Percentiles rank a stretch among this genome's conserved stretches.
Conservation (phyloP, 257 asterid species). For the Gardenia jasminoides region DNA sequence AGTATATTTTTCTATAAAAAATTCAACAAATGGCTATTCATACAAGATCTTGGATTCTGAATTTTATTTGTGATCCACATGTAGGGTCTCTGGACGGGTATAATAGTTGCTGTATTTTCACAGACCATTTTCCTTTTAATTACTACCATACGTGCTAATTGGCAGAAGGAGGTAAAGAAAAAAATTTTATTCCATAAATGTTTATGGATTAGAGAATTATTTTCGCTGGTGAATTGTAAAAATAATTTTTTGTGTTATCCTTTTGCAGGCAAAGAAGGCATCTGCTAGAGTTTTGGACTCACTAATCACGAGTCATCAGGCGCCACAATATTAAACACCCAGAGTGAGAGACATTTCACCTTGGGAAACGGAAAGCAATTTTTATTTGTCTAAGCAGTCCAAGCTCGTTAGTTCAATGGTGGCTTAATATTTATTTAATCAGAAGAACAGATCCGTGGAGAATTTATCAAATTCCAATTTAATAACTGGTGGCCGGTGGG, state of each 20-base stretch:
- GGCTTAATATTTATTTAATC: not conserved
- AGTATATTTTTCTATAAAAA: too few species aligned
- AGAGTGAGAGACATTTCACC: not conserved
- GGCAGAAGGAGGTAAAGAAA: slow-evolving; percentile 55
- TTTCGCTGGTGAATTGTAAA: not conserved
- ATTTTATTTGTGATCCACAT: not conserved
- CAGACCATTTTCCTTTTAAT: slow-evolving; percentile 51
- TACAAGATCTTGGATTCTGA: too few species aligned
- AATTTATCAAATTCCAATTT: too few species aligned
- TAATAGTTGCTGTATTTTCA: slow-evolving; percentile 48
- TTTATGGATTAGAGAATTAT: not conserved
- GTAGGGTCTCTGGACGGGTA: slow-evolving; percentile 68
- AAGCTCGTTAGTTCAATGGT: not conserved
- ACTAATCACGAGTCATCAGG: not conserved
- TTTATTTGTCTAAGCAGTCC: not conserved
- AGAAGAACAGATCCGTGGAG: too few species aligned
- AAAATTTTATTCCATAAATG: too few species aligned
- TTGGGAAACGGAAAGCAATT: not conserved
- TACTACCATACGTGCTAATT: slow-evolving; percentile 48
- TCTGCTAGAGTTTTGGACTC: slow-evolving; percentile 31
- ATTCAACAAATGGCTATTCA: too few species aligned
- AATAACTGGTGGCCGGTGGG: not conserved
- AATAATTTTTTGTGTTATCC: not conserved
- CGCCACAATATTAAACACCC: not conserved
- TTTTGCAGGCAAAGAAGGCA: slow-evolving; percentile 52